Evolutionary conservation across 805 yeast genomes (phyloP), one percentile per base, ranked within the genome.

Genomic region (Myxozyma melibiosi): DNA sequence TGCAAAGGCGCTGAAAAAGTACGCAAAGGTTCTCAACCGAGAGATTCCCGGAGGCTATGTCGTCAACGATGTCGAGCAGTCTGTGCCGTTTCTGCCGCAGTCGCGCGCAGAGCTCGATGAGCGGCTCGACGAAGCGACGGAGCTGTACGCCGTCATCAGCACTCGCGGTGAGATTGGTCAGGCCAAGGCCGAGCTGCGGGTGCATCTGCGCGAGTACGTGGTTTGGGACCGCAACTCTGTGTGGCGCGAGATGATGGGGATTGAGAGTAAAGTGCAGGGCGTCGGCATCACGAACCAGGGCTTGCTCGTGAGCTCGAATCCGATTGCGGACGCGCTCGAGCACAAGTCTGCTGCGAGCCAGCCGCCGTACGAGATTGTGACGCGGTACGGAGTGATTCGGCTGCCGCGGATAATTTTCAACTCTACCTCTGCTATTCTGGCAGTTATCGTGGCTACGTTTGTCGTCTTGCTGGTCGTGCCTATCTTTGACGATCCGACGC

Each of bases 191-290:
- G 82, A 78, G 71, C 71, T 84, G 41, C 73, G 78, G 52, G 67
- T 81, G 57, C 80, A 82, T 74, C 73, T 92, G 62, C 79, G 97
- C 62, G 99, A 92, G 67, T 96, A 92, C 71, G 88, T 92, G 34
- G 96, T 91, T 18, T 92, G 97, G 95, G 98, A 92, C 73, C 81
- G 99, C 71, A 90, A 90, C 70, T 92, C 97, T 0, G 97, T 92
- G 28, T 92, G 99, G 99, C 85, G 94, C 69, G 97, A 92, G 71
- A 85, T 92, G 86, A 86, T 92, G 69, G 92, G 94, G 22, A 73
- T 91, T 66, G 97, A 91, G 70, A 80, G 96, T 65, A 88, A 88
- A 66, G 77, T 91, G 0, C 92, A 90, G 66, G 90, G 89, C 20
- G 90, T 91, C 1, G 62, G 55, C 13, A 43, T 57, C 28, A 52